Base-by-base conservation (phyloP, 495 filamentous ascomycete species). In the Darksidea phi region DNA sequence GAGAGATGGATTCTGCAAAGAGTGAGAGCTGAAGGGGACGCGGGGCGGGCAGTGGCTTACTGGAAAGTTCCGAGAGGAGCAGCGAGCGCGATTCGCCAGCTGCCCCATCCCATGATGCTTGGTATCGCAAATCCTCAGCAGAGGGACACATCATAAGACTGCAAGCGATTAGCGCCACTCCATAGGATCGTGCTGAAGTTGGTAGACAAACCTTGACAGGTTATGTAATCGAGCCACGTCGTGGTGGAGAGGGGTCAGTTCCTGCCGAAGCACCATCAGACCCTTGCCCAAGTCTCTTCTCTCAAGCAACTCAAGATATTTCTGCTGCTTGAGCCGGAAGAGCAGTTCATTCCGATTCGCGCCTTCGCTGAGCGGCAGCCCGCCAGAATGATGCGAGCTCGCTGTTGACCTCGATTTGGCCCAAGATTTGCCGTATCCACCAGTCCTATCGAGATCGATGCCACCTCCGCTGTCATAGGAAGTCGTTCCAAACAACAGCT, bases 291-390 rank as follows among this genome's bases (percentile, higher is more conserved):
- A 81, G 68, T 97, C 85, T 57, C 84, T 77, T 57, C 80, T 75
- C 72, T 97, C 91, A 25, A 99, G 77, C 10, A 96, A 77, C 71
- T 99, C 94, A 26, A 99, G 77, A 72, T 91, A 99, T 74, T 97
- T 99, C 70, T 99, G 94, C 70, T 94, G 86, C 64, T 93, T 80
- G 57, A 97, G 76, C 75, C 84, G 84, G 74, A 99, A 95, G 38
- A 86, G 75, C 79, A 90, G 81, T 64, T 83, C 78, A 57, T 78
- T 80, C 64, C 74, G 75, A 63, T 88, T 78, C 32, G 84, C 84
- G 46, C 72, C 76, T 50, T 84, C 81, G 8, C 79, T 79, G 57
- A 88, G 72, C 1, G 78, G 71, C 50, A 88, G 61, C 3, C 74
- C 74, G 18, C 65, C 64, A 17, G 61, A 54, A 15, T 64, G 64